Evolutionary conservation across 2,329 filamentous ascomycete genomes (phyloP).

Genomic region (Calonectria honghensis): DNA sequence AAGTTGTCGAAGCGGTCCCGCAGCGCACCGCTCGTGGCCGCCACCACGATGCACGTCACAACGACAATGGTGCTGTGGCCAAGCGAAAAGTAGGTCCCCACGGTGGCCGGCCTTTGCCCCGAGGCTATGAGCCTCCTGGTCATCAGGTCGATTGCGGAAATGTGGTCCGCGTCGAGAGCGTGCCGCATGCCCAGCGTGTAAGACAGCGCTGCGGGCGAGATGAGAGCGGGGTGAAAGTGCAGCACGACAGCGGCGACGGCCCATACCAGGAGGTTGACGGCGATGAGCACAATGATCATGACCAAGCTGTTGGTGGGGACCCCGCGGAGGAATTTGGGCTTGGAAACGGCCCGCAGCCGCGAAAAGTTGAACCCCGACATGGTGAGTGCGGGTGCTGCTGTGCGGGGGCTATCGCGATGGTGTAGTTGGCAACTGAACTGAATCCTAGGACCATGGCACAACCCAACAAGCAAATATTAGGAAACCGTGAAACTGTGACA

Average conservation of each 20-base stretch:
- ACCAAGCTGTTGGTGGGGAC: conserved; percentile 62
- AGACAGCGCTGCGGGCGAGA: conserved; percentile 87
- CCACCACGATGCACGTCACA: conserved; percentile 92
- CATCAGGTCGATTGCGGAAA: conserved; percentile 92
- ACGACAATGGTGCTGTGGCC: conserved; percentile 96
- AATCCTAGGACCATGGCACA: neutral
- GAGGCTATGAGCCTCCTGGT: conserved; percentile 91
- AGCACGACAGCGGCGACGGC: conserved; percentile 71
- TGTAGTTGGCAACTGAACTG: conserved; percentile 4
- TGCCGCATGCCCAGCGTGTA: conserved; percentile 94
- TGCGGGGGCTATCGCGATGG: neutral
- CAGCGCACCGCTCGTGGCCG: conserved; percentile 90
- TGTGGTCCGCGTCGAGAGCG: conserved; percentile 97
- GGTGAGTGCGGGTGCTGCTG: conserved; percentile 8
- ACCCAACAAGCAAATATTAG: neutral
- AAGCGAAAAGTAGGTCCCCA: conserved; percentile 95
- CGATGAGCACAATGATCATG: conserved; percentile 71
- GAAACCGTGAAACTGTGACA: neutral
- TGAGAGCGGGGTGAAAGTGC: conserved; percentile 75
- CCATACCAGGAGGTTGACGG: conserved; percentile 74
- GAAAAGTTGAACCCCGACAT: conserved; percentile 51
- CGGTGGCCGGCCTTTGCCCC: conserved; percentile 90
- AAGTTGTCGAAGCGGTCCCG: conserved; percentile 88
- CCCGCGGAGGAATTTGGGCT: conserved; percentile 57
- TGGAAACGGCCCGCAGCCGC: conserved; percentile 40